These are phyloP conservation scores for Torulaspora delbrueckii DNA, from an alignment of 805 yeast genomes.

Conservation along the genomic window DNA sequence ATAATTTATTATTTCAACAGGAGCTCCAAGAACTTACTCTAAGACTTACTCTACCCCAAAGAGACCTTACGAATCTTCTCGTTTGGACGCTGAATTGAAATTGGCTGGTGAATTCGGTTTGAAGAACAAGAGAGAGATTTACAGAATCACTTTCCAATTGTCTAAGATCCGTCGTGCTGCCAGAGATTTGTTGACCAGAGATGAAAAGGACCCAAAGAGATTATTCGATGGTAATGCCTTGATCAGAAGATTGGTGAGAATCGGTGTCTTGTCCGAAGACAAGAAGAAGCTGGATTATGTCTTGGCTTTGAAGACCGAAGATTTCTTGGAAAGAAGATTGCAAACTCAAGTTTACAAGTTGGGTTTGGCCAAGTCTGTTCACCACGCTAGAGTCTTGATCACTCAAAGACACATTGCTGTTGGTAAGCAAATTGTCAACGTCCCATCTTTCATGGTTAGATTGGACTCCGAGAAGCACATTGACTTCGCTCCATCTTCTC, in stretches of 20 bases:
- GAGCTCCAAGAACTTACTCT: conserved; percentile 99
- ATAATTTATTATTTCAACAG: conserved; percentile 36
- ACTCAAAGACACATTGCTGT: conserved; percentile 99
- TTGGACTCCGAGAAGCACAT: conserved; percentile 99
- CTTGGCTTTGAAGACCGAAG: conserved; percentile 95
- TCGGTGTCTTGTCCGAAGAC: conserved; percentile 98
- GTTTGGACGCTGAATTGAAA: conserved; percentile 98
- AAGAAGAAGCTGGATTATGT: conserved; percentile 99
- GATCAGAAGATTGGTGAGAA: conserved; percentile 98
- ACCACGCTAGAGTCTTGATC: conserved; percentile 99
- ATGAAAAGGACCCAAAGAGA: conserved; percentile 99
- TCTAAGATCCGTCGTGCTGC: conserved; percentile 99
- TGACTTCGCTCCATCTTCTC: conserved; percentile 98
- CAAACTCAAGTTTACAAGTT: conserved; percentile 99
- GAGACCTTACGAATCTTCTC: conserved; percentile 99
- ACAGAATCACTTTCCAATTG: conserved; percentile 99
- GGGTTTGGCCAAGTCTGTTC: conserved; percentile 98
- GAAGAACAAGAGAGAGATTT: conserved; percentile 99
- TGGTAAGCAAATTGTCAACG: conserved; percentile 98
- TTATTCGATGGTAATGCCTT: conserved; percentile 99
- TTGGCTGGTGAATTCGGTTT: conserved; percentile 99
- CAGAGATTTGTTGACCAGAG: conserved; percentile 99
- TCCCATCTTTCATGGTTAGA: conserved; percentile 99
- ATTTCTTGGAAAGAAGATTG: conserved; percentile 99
- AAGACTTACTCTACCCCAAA: conserved; percentile 99